Evolutionary conservation across 1,284 basidiomycete genomes (phyloP).

Genomic region (Coniophora puteana): DNA sequence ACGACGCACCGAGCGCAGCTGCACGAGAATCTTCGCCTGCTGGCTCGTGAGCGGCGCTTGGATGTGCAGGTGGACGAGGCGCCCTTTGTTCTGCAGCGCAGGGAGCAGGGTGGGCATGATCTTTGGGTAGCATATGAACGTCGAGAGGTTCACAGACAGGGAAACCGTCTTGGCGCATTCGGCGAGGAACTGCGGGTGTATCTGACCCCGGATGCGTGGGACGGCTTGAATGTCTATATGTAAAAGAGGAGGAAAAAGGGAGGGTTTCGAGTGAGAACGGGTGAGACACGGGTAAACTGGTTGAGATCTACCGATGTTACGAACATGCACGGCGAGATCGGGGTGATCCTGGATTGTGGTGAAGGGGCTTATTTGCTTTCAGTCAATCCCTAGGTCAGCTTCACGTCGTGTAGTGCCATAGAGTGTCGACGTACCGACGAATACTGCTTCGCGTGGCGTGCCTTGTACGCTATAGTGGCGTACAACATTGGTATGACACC

Average conservation of each 20-base stretch:
- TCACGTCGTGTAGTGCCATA: neutral
- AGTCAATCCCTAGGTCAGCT: neutral
- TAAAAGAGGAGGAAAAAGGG: slow-evolving; percentile 3
- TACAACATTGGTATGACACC: slow-evolving; percentile 62
- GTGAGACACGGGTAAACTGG: neutral
- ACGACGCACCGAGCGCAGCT: slow-evolving; percentile 36
- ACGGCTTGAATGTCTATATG: slow-evolving; percentile 51
- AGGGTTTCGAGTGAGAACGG: neutral
- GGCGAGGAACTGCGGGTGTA: slow-evolving; percentile 45
- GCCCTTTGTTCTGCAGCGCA: slow-evolving; percentile 38
- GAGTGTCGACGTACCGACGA: slow-evolving; percentile 34
- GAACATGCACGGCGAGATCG: slow-evolving; percentile 53
- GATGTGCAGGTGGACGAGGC: slow-evolving; percentile 46
- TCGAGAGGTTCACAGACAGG: slow-evolving; percentile 46
- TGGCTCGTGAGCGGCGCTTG: slow-evolving; percentile 44
- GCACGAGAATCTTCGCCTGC: slow-evolving; percentile 41
- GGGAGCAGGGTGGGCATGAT: slow-evolving; percentile 47
- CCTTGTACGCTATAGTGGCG: slow-evolving; percentile 47
- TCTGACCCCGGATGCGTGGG: slow-evolving; percentile 30
- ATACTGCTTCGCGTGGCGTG: slow-evolving; percentile 53
- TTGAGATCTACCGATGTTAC: slow-evolving; percentile 46
- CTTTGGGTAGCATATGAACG: slow-evolving; percentile 49
- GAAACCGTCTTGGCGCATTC: slow-evolving; percentile 47
- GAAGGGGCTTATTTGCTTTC: slow-evolving; percentile 54
- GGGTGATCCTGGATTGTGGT: slow-evolving; percentile 48